phyloP scores from a whole-genome alignment of 495 filamentous ascomycete species.

The Trichoderma orchidacearum region DNA sequence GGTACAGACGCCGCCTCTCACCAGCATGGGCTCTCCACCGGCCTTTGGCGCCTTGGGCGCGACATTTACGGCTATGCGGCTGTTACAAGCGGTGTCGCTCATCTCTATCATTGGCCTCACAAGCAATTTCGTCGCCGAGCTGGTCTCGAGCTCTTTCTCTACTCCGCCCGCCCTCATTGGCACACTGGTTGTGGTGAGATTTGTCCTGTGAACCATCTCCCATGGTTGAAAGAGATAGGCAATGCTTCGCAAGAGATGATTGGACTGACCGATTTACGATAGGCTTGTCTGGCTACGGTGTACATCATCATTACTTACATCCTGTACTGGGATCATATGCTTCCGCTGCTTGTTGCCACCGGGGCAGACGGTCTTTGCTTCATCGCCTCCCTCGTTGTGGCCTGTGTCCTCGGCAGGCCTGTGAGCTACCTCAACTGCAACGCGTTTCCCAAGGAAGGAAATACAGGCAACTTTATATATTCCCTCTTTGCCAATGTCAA shows the following conservation, averaged over 20 bases:
- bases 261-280: constrained; percentile 6
- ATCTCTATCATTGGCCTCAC: constrained; percentile 70
- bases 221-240: too few species aligned
- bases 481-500: constrained; percentile 3
- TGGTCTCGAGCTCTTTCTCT: constrained; percentile 46
- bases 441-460: constrained; percentile 18
- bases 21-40: constrained; percentile 44
- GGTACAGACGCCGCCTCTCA: constrained; percentile 15
- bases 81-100: constrained; percentile 57
- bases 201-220: too few species aligned
- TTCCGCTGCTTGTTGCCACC: constrained; percentile 55
- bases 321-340: constrained; percentile 61
- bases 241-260: too few species aligned
- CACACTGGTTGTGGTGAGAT: constrained; percentile 63
- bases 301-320: constrained; percentile 64
- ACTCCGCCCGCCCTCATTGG: constrained; percentile 64
- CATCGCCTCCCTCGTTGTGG: constrained; percentile 56
- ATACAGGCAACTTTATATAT: constrained; percentile 4
- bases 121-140: constrained; percentile 69
- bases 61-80: constrained; percentile 60
- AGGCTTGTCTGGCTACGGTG: constrained; percentile 65
- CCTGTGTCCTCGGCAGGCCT: constrained; percentile 65
- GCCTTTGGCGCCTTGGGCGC: constrained; percentile 66
- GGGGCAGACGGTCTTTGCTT: constrained; percentile 54
- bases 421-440: constrained; percentile 66